A percentile compares a stretch with the other conserved stretches of the same genome.
Evolutionary conservation across 148 eudicot species (phyloP).

Genomic region (Salicornia ramosissima): DNA sequence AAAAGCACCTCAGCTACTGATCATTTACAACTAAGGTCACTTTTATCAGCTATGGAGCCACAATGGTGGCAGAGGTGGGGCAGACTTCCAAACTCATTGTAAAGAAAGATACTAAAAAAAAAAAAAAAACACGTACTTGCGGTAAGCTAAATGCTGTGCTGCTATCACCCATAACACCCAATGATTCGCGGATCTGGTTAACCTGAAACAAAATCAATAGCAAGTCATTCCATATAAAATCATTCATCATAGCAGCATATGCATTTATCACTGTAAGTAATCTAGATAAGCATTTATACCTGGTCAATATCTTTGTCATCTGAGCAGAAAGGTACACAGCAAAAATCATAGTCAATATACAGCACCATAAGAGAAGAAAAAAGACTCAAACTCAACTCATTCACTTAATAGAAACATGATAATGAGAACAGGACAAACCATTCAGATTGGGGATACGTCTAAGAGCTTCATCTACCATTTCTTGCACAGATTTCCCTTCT

Average conservation of each 20-base stretch:
- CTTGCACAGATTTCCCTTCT: constrained; percentile 94
- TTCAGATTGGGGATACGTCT: constrained; percentile 64
- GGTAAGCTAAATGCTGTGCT: constrained; percentile 98
- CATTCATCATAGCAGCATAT: constrained; percentile 2
- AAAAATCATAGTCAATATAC: constrained; percentile 29
- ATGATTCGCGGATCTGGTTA: constrained; percentile 90
- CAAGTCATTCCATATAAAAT: constrained; percentile 1
- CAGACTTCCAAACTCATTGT: background rate
- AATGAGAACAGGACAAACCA: constrained; percentile 46
- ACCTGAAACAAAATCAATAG: constrained; percentile 42
- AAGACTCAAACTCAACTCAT: background rate
- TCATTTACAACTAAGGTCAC: background rate
- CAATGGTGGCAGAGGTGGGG: background rate
- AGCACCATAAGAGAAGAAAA: background rate
- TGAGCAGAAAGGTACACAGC: constrained; percentile 30
- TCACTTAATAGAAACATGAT: background rate
- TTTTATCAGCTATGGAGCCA: background rate
- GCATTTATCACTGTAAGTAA: background rate
- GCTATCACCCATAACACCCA: constrained; percentile 92
- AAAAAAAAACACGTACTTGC: constrained; percentile 45
- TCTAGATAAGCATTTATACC: constrained; percentile 35
- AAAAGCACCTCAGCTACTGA: background rate
- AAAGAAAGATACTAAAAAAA: background rate
- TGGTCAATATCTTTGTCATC: constrained; percentile 89
- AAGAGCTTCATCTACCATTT: constrained; percentile 95